These are phyloP conservation scores for Lactarius tabidus DNA, from an alignment of 768 basidiomycete genomes.

Conservation along the genomic window DNA sequence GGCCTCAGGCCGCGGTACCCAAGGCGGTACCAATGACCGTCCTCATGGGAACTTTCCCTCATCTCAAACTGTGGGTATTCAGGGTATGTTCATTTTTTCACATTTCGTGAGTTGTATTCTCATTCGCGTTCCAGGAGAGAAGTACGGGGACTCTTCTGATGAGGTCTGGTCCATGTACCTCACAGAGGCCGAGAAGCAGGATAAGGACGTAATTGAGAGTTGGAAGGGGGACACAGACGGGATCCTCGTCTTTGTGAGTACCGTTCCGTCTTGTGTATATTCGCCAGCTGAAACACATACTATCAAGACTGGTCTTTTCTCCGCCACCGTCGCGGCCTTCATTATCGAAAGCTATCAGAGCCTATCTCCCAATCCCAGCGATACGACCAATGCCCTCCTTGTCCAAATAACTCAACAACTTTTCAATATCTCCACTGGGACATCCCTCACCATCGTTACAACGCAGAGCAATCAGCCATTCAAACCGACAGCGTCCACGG, in stretches of 20 bases:
- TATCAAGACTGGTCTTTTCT: slow-evolving; percentile 21
- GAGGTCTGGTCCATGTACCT: neutral
- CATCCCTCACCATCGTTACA: neutral
- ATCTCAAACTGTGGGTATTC: neutral
- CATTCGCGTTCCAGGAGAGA: neutral
- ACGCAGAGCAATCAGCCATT: neutral
- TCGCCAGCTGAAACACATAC: neutral
- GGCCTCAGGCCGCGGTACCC: no score
- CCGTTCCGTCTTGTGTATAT: neutral
- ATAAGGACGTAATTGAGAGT: slow-evolving; percentile 1
- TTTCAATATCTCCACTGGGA: neutral
- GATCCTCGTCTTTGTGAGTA: neutral
- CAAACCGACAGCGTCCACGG: neutral
- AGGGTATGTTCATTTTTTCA: neutral
- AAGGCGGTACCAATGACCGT: neutral
- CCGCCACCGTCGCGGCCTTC: slow-evolving; percentile 9
- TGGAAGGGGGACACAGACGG: neutral
- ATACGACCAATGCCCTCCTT: neutral
- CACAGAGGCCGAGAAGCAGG: neutral
- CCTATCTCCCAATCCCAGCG: neutral
- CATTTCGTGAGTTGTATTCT: neutral
- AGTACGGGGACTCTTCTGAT: neutral
- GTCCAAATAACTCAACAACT: slow-evolving; percentile 19
- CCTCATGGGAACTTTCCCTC: neutral
- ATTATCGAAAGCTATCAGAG: slow-evolving; percentile 16